Base-by-base conservation (phyloP, 164 flowering plant genomes). In the Annona cherimola region DNA sequence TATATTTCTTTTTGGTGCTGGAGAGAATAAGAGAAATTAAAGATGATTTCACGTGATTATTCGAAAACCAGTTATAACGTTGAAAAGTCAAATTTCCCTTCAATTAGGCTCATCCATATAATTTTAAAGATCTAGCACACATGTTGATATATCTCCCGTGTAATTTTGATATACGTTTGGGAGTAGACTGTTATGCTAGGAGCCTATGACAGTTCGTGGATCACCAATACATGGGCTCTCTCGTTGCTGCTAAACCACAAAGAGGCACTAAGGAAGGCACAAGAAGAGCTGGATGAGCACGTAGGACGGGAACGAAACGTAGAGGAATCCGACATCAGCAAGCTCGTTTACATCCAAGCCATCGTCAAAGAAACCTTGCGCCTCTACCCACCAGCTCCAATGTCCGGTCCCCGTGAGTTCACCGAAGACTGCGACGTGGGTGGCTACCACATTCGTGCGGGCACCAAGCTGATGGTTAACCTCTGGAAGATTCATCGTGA, bases 401-500 rank as follows among this genome's bases (percentile, higher is more conserved):
- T 71, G 59, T 41, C 5, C 4, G 50, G 19, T 16, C 73, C 73
- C 5, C 73, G 43, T 42, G 40, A 69, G 42, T 71, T 83, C n/a
- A 61, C 66, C 12, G 78, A 72, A 45, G 78, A 78, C 61, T 78
- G 81, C 77, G 39, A 4, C 11, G 26, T 82, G 1, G 79, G 72
- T 2, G 83, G 83, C 42, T 76, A 59, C 74, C 71, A 74, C 12
- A 44, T 83, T 45, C 72, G 67, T 2, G 76, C 73, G 2, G 81
- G 80, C 42, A 83, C 81, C 1, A 73, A 69, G 2, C 63, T 83
- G n/a, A 4, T 76, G 0, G 77, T 80, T 55, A 80, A 83, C 61
- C 3, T 75, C 1, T 82, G 85, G 85, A 83, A 80, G 79, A 14
- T 83, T 45, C 85, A 78, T 1, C 73, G 81, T 5, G 85, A 83